Evolutionary conservation across 129 eudicot species (phyloP).

Genomic region (Chrysanthemum lavandulifolium): DNA sequence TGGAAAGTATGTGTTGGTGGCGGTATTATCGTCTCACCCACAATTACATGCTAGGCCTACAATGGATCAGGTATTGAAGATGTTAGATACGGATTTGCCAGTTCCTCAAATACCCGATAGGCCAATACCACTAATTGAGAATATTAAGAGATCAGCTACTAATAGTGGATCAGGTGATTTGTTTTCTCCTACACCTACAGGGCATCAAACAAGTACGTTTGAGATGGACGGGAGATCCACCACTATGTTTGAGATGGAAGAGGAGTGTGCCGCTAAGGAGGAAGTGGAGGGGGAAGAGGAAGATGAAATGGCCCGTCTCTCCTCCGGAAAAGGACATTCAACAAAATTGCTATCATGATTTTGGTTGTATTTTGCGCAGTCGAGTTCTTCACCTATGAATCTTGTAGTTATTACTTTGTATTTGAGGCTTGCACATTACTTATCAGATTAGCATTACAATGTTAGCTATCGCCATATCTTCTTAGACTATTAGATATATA

Average conservation of each 20-base stretch:
- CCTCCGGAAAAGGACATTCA: background rate
- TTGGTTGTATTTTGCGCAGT: background rate
- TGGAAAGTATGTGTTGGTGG: constrained; percentile 80
- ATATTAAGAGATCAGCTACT: constrained; percentile 69
- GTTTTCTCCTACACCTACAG: constrained; percentile 48
- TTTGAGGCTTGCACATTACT: background rate
- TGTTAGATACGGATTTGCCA: constrained; percentile 62
- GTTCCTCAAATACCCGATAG: constrained; percentile 84
- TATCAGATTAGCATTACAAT: background rate
- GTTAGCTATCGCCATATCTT: background rate
- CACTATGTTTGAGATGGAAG: background rate
- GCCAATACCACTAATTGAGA: constrained; percentile 70
- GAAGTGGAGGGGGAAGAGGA: constrained; percentile 21
- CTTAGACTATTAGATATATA: too few species aligned
- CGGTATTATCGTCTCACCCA: constrained; percentile 90
- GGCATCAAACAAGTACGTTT: constrained; percentile 44
- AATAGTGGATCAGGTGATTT: constrained; percentile 62
- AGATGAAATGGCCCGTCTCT: background rate
- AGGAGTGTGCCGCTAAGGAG: constrained; percentile 10
- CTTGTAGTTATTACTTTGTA: background rate
- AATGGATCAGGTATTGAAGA: constrained; percentile 86
- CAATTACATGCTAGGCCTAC: constrained; percentile 84
- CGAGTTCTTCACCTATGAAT: background rate
- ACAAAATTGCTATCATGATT: background rate
- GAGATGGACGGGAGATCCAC: constrained; percentile 11